These are phyloP conservation scores for Amanita rubescens DNA, from an alignment of 768 basidiomycete genomes.

Conservation along the genomic window DNA sequence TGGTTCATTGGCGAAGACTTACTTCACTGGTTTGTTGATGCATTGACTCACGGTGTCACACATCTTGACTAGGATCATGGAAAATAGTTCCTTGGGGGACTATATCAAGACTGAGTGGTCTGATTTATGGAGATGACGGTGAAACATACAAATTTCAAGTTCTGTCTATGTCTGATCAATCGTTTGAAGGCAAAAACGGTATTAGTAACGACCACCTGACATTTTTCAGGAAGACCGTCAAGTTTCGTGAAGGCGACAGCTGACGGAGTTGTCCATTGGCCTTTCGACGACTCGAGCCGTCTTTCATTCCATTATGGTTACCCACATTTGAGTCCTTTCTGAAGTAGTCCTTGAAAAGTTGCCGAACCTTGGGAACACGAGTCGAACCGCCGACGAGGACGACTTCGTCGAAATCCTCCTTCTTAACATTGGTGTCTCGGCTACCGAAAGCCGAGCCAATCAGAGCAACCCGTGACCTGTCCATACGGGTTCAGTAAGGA, in stretches of 20 bases:
- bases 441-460: too few species aligned
- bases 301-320: constrained; percentile 95
- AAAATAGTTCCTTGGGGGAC: constrained; percentile 79
- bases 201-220: constrained; percentile 95
- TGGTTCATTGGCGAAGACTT: constrained; percentile 31
- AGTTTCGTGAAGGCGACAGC: constrained; percentile 99
- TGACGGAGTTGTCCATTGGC: constrained; percentile 95
- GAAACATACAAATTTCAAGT: too few species aligned
- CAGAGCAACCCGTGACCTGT: too few species aligned
- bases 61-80: constrained; percentile 90
- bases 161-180: constrained; percentile 83
- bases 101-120: constrained; percentile 11
- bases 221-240: constrained; percentile 93
- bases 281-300: constrained; percentile 94
- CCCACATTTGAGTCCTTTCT: too few species aligned
- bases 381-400: too few species aligned
- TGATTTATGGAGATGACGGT: constrained; percentile 4
- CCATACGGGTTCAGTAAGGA: too few species aligned
- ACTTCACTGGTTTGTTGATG: constrained; percentile 91
- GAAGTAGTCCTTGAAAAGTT: too few species aligned
- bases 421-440: too few species aligned
- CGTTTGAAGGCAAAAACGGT: constrained; percentile 97
- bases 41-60: constrained; percentile 92
- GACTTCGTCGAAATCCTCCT: too few species aligned
- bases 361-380: too few species aligned